phyloP scores from a whole-genome alignment of 257 asterid species.

The Scutellaria galericulata region DNA sequence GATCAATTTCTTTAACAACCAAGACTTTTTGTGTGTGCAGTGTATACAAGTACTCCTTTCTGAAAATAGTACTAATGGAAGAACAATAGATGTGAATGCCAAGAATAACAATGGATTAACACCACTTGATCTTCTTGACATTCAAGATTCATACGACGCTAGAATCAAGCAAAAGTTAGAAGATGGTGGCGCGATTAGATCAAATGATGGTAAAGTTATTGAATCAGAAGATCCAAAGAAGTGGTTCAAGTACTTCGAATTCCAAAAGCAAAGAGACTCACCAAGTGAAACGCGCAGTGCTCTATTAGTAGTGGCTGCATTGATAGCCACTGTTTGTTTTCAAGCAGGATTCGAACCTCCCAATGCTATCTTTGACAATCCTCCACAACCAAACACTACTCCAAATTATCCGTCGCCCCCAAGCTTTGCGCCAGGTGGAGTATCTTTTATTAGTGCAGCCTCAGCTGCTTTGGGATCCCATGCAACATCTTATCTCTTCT shows the following conservation, averaged over 20 bases:
- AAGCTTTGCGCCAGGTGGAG: not conserved
- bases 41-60: conserved; percentile 21
- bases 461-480: conserved; percentile 26
- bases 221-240: not conserved
- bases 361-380: not conserved
- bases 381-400: not conserved
- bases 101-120: conserved; percentile 23
- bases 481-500: too few species aligned
- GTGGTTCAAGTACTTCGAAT: conserved; percentile 40
- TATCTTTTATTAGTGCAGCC: too few species aligned
- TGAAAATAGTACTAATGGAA: not conserved
- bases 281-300: conserved; percentile 33
- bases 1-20: too few species aligned
- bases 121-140: conserved; percentile 9
- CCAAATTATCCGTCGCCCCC: not conserved
- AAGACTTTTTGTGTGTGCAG: too few species aligned
- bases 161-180: not conserved
- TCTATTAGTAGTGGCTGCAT: conserved; percentile 37
- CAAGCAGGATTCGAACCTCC: conserved; percentile 43
- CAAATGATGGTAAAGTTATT: too few species aligned
- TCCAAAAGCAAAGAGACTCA: conserved; percentile 35
- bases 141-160: not conserved
- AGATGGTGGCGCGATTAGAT: too few species aligned
- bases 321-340: conserved; percentile 35
- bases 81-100: conserved; percentile 22